phyloP scores from a whole-genome alignment of 225 moss, liverwort and hornwort species.

The Sphagnum tenellum region DNA sequence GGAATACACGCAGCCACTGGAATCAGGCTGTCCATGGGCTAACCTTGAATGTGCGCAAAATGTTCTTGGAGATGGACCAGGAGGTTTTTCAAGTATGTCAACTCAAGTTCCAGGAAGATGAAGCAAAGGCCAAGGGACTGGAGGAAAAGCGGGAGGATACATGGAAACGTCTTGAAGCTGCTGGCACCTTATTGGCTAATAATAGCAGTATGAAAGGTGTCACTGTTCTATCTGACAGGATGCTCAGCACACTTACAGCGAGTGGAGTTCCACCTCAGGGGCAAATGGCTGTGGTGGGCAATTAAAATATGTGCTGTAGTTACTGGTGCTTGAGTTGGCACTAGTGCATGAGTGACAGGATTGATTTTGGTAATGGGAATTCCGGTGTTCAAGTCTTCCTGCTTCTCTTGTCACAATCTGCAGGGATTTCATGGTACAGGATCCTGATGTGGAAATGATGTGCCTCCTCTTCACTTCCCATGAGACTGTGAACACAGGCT shows the following conservation, averaged over 20 bases:
- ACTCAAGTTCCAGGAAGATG: slow-evolving; percentile 84
- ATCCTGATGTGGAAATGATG: slow-evolving; percentile 33
- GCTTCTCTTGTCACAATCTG: slow-evolving; percentile 45
- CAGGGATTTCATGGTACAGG: slow-evolving; percentile 41
- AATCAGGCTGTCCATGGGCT: slow-evolving; percentile 95
- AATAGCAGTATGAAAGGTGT: slow-evolving; percentile 20
- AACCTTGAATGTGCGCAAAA: slow-evolving; percentile 86
- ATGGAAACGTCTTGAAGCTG: slow-evolving; percentile 91
- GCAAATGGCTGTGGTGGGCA: slow-evolving; percentile 43
- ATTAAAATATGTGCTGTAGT: slow-evolving; percentile 46
- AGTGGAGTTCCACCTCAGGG: slow-evolving; percentile 56
- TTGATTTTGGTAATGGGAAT: slow-evolving; percentile 39
- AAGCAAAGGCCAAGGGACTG: slow-evolving; percentile 58
- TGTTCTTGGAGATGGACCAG: slow-evolving; percentile 98
- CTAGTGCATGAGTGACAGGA: slow-evolving; percentile 36
- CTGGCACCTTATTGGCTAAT: slow-evolving; percentile 27
- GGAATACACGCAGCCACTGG: slow-evolving; percentile 87
- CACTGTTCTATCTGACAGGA: slow-evolving; percentile 26
- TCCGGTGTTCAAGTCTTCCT: slow-evolving; percentile 39
- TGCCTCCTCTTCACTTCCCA: slow-evolving; percentile 44
- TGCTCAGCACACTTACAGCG: slow-evolving; percentile 32
- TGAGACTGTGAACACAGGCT: slow-evolving; percentile 48
- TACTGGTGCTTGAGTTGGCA: slow-evolving; percentile 21
- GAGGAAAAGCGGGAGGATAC: slow-evolving; percentile 81
- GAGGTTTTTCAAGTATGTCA: slow-evolving; percentile 94